Conservation (phyloP, 164 flowering plant species). For the Nymphaea colorata region DNA sequence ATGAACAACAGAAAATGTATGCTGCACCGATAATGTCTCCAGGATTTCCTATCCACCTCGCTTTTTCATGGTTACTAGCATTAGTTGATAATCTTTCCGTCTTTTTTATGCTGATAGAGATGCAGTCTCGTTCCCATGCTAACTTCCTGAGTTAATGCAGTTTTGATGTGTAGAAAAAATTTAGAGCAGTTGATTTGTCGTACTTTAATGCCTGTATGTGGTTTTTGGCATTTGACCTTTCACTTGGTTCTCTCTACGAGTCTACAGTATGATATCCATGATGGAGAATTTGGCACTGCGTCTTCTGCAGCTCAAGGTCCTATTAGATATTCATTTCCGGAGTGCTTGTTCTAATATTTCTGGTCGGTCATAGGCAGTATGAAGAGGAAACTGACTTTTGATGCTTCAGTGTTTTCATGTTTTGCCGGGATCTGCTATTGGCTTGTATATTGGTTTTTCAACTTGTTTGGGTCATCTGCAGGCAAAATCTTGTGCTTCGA, state of each 20-base stretch:
- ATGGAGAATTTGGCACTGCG: conserved; percentile 86
- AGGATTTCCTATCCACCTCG: no score
- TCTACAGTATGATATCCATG: conserved; percentile 74
- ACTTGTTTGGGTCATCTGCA: conserved; percentile 12
- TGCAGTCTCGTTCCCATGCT: no score
- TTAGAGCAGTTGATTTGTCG: no score
- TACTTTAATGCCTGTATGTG: no score
- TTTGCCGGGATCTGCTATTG: background rate
- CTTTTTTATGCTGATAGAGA: no score
- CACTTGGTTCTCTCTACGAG: background rate
- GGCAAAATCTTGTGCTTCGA: conserved; percentile 89
- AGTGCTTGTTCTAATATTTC: conserved; percentile 72
- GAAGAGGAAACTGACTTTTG: conserved; percentile 37
- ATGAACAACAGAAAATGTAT: no score
- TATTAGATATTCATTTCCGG: conserved; percentile 56
- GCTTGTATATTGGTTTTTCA: background rate
- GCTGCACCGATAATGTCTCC: no score
- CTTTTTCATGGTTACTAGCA: no score
- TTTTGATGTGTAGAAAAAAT: no score
- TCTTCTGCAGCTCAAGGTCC: conserved; percentile 45
- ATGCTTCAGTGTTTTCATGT: background rate
- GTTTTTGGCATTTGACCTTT: no score
- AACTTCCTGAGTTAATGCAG: no score
- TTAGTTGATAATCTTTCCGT: no score
- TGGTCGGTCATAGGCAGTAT: conserved; percentile 78